Evolutionary conservation across 176 grass and related monocot species (phyloP), one percentile per base, ranked within the genome.

Genomic region (Oryza punctata): DNA sequence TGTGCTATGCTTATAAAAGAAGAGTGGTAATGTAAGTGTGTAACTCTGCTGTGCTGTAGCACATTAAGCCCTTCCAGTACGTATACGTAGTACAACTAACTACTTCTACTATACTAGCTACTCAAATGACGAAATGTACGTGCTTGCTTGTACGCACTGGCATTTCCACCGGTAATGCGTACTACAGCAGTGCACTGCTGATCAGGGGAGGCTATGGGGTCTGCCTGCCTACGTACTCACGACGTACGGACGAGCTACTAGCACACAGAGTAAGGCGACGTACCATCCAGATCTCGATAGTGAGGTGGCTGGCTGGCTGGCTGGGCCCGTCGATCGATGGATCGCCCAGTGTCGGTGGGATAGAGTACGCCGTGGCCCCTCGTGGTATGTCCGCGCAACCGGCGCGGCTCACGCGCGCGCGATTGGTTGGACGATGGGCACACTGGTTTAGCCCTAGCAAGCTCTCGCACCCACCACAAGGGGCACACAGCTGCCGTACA

Each of bases 371-470:
- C 26, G 26, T 7, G 78, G 28, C 29, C 78, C 66, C 33, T 72
- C 79, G 24, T 82, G 79, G 27, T 10, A 44, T 82, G 79, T 82
- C 50, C 33, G 23, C 9, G 67, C 16, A 57, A 5, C 30, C 30
- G 28, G 54, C 54, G 21, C 19, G 19, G 54, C 32, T 33, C 32
- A 33, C 32, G 32, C 19, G 18, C 32, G 32, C 19, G 18, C 19
- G 16, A n/a, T 6, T 7, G 1, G 5, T n/a, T n/a, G n/a, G 2
- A 7, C 33, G 33, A 19, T 14, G 15, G 49, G 5, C 16, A 3
- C n/a, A 60, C 54, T 60, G 54, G 54, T 60, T 60, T 60, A n/a
- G 7, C 15, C 47, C 67, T 30, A 44, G 1, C 63, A 30, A 16
- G 43, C 78, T 35, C 78, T 35, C 19, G 45, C 28, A 69, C 13